A percentile compares a stretch with the other conserved stretches of the same genome.
Conservation (phyloP, 2,329 filamentous ascomycete genomes). For the Verticillium albo-atrum region DNA sequence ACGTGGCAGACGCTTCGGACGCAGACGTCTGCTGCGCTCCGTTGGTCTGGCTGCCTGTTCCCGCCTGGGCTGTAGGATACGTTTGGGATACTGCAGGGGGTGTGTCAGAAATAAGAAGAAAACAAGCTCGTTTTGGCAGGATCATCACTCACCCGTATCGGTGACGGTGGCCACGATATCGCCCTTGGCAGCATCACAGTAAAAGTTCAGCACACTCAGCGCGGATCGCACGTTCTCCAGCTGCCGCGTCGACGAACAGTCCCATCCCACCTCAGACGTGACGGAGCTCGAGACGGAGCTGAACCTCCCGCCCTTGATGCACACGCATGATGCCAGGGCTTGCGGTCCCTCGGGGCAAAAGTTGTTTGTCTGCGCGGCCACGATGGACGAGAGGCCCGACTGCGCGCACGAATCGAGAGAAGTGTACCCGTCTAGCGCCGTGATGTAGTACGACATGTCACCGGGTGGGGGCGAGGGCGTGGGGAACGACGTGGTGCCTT, state of each 20-base stretch:
- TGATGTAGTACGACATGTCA: conserved; percentile 52
- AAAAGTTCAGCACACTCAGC: conserved; percentile 37
- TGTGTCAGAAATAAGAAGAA: conserved; percentile 8
- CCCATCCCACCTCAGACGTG: conserved; percentile 37
- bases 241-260: conserved; percentile 37
- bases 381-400: conserved; percentile 34
- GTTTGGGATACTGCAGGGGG: conserved; percentile 18
- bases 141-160: conserved; percentile 25
- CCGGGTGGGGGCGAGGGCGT: conserved; percentile 41
- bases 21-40: not conserved
- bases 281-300: conserved; percentile 35
- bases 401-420: conserved; percentile 40
- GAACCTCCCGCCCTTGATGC: conserved; percentile 44
- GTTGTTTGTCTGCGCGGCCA: conserved; percentile 30
- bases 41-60: conserved; percentile 6
- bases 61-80: conserved; percentile 10
- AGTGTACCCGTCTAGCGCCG: conserved; percentile 41
- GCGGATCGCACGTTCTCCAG: conserved; percentile 41
- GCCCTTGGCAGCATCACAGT: conserved; percentile 44
- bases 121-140: not conserved
- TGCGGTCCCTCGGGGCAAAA: conserved; percentile 41
- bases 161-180: conserved; percentile 35
- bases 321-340: conserved; percentile 48
- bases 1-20: conserved; percentile 1
- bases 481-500: conserved; percentile 45